Evolutionary conservation across 371 early-diverging fungal genomes (phyloP), one percentile per base, ranked within the genome.

Genomic region (Mortierella sp.): DNA sequence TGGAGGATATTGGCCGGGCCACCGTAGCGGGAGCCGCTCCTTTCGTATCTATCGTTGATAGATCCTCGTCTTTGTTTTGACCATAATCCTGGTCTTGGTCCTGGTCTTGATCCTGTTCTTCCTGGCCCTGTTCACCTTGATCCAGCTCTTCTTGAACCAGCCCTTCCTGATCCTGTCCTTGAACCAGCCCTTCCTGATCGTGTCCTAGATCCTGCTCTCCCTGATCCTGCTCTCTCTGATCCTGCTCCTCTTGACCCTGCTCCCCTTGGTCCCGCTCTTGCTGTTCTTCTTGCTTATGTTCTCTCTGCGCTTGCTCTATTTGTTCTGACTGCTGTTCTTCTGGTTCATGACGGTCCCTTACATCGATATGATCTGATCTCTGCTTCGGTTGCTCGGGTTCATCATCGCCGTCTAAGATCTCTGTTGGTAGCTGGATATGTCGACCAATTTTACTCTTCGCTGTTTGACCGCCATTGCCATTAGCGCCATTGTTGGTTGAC

Each of bases 381-480:
- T 52, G 22, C 8, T 3, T 15, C 38, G 48, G 33, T 33, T 59
- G 67, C 32, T 67, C 67, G 0, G 47, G n/a, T 0, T 77, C 69
- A 13, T 67, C 65, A 21, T 69, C 66, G 21, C 69, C 69, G 16
- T 24, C 24, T 3, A 65, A 63, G 16, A 59, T 40, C n/a, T 79
- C 80, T 2, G 48, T 65, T 15, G 80, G 74, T 3, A 79, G 43
- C 45, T 79, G 74, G 32, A 79, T 79, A 64, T 74, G 71, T 36
- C 74, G 74, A 22, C 50, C 74, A 2, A 67, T 50, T 71, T 79
- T 79, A 16, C 74, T 64, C 33, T 53, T 74, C 33, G 67, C n/a
- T 22, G 60, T 43, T 24, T 69, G 63, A 4, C 21, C 21, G 32
- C 41, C 43, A 65, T 47, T 48, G 24, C 13, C 33, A 28, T 24